Conservation (phyloP, 495 filamentous ascomycete genomes). For the Stereocaulon alpinum region DNA sequence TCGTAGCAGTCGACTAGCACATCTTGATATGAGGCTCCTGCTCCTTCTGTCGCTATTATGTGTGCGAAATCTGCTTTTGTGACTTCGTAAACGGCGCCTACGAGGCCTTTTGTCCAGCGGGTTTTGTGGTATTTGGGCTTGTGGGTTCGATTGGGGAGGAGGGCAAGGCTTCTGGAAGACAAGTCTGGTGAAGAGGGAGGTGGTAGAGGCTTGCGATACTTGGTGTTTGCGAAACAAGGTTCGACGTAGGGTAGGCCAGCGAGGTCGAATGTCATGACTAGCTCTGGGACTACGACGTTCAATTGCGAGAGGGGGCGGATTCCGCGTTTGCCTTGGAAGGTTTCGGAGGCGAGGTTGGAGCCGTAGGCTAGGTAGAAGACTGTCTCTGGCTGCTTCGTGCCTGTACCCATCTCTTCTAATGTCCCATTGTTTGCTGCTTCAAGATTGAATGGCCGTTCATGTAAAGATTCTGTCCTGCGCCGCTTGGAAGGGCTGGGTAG, state of each 20-base stretch:
- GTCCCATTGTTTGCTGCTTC: neutral
- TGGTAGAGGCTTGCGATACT: constrained; percentile 32
- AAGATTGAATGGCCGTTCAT: constrained; percentile 9
- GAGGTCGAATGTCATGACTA: constrained; percentile 74
- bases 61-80: constrained; percentile 67
- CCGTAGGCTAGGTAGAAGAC: constrained; percentile 92
- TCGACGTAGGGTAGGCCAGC: constrained; percentile 78
- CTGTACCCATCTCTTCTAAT: neutral
- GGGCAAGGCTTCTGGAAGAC: constrained; percentile 26
- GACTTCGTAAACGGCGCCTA: constrained; percentile 93
- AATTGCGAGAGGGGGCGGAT: constrained; percentile 69
- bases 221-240: constrained; percentile 84
- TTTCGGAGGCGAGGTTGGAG: constrained; percentile 69
- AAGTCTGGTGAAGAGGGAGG: neutral
- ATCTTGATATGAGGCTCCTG: constrained; percentile 70
- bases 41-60: constrained; percentile 86
- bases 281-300: constrained; percentile 67
- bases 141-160: constrained; percentile 18
- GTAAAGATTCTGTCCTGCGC: constrained; percentile 9
- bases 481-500: constrained; percentile 4
- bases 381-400: constrained; percentile 31
- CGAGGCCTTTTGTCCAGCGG: constrained; percentile 64
- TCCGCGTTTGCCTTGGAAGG: constrained; percentile 63
- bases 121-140: constrained; percentile 34
- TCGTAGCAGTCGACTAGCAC: constrained; percentile 65